Evolutionary conservation across 169 alveolate genomes (phyloP).

Genomic region (Cryptosporidium ubiquitum): DNA sequence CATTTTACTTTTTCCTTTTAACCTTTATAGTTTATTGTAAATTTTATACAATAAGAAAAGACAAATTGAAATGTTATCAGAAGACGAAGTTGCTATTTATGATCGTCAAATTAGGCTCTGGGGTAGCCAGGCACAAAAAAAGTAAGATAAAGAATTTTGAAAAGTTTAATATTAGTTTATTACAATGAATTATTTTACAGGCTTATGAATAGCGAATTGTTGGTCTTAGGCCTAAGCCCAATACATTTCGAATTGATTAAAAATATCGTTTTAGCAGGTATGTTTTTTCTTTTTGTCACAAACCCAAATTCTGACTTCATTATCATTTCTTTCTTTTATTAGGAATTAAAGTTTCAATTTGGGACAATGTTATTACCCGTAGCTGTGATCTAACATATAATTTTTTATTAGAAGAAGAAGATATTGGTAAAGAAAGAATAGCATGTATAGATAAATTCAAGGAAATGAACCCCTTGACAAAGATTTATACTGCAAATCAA

Average conservation of each 20-base stretch:
- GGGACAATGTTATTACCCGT: constrained; percentile 37
- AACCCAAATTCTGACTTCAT: not conserved
- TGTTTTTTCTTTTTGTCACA: not conserved
- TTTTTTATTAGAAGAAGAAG: constrained; percentile 28
- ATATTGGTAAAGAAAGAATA: constrained; percentile 41
- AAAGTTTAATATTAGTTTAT: not conserved
- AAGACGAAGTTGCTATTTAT: constrained; percentile 70
- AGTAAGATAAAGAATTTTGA: constrained; percentile 31
- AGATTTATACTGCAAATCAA: not conserved
- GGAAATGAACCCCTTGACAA: constrained; percentile 63
- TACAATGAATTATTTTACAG: constrained; percentile 4
- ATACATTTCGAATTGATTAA: constrained; percentile 75
- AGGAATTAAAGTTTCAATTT: constrained; percentile 38
- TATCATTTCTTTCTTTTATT: not conserved
- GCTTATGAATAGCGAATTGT: constrained; percentile 56
- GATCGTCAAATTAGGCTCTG: constrained; percentile 80
- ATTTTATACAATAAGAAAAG: not conserved
- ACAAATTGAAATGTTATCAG: constrained; percentile 75
- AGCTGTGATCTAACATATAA: constrained; percentile 21
- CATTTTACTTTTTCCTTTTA: not conserved
- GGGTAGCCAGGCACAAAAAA: constrained; percentile 78
- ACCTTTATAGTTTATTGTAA: not conserved
- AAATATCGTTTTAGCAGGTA: constrained; percentile 77
- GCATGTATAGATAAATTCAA: constrained; percentile 20
- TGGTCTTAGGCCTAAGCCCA: constrained; percentile 75